Evolutionary conservation across 306 rosid genomes (phyloP).

Genomic region (Lotus japonicus): DNA sequence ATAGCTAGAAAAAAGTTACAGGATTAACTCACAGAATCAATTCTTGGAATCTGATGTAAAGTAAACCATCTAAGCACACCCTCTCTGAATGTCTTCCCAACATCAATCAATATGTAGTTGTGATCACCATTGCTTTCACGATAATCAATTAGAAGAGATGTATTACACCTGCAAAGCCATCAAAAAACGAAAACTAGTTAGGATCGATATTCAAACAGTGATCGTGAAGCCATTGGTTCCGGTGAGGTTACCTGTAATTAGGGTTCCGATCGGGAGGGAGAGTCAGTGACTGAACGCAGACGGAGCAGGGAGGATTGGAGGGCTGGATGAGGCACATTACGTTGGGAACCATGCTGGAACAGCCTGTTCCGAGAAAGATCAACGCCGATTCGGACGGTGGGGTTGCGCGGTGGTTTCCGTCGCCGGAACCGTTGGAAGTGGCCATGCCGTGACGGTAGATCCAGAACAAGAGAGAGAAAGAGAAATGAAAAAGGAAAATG

Average conservation of each 20-base stretch:
- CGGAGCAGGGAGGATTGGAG: slow-evolving; percentile 74
- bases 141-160: slow-evolving; percentile 82
- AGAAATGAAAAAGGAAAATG: not conserved
- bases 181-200: not conserved
- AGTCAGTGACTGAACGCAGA: slow-evolving; percentile 63
- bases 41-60: slow-evolving; percentile 65
- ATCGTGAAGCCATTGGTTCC: not conserved
- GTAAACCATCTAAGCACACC: slow-evolving; percentile 93
- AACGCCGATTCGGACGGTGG: slow-evolving; percentile 49
- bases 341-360: slow-evolving; percentile 86
- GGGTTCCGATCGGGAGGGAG: slow-evolving; percentile 65
- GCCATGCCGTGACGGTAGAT: slow-evolving; percentile 45
- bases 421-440: slow-evolving; percentile 27
- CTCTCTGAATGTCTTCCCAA: slow-evolving; percentile 93
- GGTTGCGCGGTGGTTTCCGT: slow-evolving; percentile 12
- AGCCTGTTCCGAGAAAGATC: slow-evolving; percentile 88
- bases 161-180: slow-evolving; percentile 64
- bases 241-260: slow-evolving; percentile 65
- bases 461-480: not conserved
- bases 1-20: not conserved
- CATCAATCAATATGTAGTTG: slow-evolving; percentile 72
- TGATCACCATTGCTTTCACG: slow-evolving; percentile 49
- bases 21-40: slow-evolving; percentile 73
- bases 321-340: slow-evolving; percentile 72
- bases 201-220: not conserved